Percentiles rank a stretch among this genome's conserved stretches.
Conservation (phyloP, 306 rosid genomes). For the Fagus crenata region DNA sequence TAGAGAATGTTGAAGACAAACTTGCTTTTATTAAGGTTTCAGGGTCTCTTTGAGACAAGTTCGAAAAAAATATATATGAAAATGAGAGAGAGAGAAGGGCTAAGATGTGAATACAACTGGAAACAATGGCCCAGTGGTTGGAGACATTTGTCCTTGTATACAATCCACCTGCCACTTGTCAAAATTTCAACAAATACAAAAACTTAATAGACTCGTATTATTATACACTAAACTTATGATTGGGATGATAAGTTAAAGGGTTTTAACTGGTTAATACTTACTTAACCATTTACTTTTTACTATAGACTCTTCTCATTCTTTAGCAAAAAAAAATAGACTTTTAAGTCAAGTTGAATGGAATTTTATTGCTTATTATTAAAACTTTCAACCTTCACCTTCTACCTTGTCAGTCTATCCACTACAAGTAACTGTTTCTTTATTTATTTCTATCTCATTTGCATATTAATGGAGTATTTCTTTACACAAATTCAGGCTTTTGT, state of each 20-base stretch:
- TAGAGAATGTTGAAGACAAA: slow-evolving; percentile 60
- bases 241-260: not conserved
- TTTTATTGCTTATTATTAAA: not conserved
- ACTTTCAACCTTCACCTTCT: not conserved
- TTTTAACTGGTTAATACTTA: not conserved
- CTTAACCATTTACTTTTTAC: not conserved
- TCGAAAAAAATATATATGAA: slow-evolving; percentile 18
- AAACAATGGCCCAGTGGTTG: slow-evolving; percentile 49
- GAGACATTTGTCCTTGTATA: slow-evolving; percentile 50
- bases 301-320: not conserved
- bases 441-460: not conserved
- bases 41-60: slow-evolving; percentile 42
- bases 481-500: not conserved
- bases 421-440: not conserved
- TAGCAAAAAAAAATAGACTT: not conserved
- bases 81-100: not conserved
- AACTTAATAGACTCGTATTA: not conserved
- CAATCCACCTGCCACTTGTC: slow-evolving; percentile 48
- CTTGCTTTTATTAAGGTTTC: slow-evolving; percentile 76
- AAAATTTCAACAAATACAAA: not conserved
- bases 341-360: too few species aligned
- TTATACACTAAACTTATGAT: not conserved
- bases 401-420: not conserved
- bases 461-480: not conserved
- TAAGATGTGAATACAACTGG: slow-evolving; percentile 43